A percentile compares a stretch with the other conserved stretches of the same genome.
Conservation (phyloP, 179 eudicot genomes). For the Spergularia azorica region DNA sequence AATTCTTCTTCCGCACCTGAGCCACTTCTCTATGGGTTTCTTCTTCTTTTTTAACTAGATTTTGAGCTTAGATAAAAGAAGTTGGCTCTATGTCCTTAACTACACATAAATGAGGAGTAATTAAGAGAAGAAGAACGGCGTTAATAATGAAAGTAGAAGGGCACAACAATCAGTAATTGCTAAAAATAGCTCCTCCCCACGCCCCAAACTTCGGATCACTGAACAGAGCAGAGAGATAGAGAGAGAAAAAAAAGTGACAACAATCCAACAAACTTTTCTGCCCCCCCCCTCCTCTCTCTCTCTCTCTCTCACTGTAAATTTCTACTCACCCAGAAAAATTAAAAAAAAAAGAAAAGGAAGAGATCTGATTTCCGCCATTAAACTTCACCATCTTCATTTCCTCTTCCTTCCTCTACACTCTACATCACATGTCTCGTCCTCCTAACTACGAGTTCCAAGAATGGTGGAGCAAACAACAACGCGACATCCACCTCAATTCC, state of each 20-base stretch:
- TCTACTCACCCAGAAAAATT: too few relatives aligned
- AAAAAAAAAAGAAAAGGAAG: neutral
- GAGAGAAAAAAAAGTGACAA: neutral
- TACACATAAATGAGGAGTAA: too few relatives aligned
- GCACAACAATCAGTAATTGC: neutral
- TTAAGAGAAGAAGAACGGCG: neutral
- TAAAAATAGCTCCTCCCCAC: conserved; percentile 7
- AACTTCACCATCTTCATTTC: neutral
- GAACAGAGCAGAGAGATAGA: neutral
- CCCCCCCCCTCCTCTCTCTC: neutral
- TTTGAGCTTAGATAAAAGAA: too few relatives aligned
- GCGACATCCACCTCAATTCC: conserved; percentile 24
- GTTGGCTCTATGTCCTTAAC: too few relatives aligned
- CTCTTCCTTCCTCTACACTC: neutral
- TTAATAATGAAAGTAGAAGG: neutral
- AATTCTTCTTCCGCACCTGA: too few relatives aligned
- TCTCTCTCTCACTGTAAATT: too few relatives aligned
- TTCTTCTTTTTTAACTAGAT: too few relatives aligned
- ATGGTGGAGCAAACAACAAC: conserved; percentile 89
- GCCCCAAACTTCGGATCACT: conserved; percentile 18
- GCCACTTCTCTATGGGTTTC: too few relatives aligned
- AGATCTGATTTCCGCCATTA: conserved; percentile 3
- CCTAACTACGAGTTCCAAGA: conserved; percentile 85
- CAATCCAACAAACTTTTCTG: neutral
- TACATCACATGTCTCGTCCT: conserved; percentile 64